Percentiles rank a stretch among this genome's conserved stretches.
These are phyloP conservation scores for Thelephora ganbajun DNA, from an alignment of 768 basidiomycete species.

Conservation along the genomic window DNA sequence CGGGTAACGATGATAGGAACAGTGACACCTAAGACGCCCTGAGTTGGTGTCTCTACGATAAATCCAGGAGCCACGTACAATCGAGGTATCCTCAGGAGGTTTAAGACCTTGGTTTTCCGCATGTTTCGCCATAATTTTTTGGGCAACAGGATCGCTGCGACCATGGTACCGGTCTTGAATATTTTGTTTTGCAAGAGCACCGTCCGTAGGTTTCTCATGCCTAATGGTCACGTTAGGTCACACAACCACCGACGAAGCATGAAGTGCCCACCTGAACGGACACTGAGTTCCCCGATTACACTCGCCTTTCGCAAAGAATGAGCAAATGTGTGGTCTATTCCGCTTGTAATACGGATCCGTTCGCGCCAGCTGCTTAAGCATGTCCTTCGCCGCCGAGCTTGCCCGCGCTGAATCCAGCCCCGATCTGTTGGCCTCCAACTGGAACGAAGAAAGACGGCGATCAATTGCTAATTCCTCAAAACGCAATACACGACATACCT, in stretches of 20 bases:
- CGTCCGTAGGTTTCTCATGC: conserved; percentile 80
- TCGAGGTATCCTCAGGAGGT: conserved; percentile 75
- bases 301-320: conserved; percentile 91
- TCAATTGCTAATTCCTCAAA: not conserved
- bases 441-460: conserved; percentile 1
- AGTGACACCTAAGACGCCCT: conserved; percentile 51
- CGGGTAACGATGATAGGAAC: conserved; percentile 69
- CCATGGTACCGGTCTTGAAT: conserved; percentile 93
- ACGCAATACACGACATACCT: conserved; percentile 31
- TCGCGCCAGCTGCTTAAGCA: conserved; percentile 89
- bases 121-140: conserved; percentile 70
- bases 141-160: conserved; percentile 84
- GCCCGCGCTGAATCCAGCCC: conserved; percentile 46
- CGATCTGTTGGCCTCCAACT: conserved; percentile 66
- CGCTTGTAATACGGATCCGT: conserved; percentile 97
- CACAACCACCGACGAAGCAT: not conserved
- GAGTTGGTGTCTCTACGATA: conserved; percentile 1
- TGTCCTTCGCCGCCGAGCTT: conserved; percentile 81
- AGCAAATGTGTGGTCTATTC: conserved; percentile 87
- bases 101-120: conserved; percentile 75
- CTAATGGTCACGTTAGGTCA: conserved; percentile 21
- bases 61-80: conserved; percentile 40
- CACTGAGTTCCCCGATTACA: conserved; percentile 87
- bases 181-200: conserved; percentile 80
- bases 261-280: conserved; percentile 53